Conservation (phyloP, 2,329 filamentous ascomycete species). For the Fusarium caatingaense region DNA sequence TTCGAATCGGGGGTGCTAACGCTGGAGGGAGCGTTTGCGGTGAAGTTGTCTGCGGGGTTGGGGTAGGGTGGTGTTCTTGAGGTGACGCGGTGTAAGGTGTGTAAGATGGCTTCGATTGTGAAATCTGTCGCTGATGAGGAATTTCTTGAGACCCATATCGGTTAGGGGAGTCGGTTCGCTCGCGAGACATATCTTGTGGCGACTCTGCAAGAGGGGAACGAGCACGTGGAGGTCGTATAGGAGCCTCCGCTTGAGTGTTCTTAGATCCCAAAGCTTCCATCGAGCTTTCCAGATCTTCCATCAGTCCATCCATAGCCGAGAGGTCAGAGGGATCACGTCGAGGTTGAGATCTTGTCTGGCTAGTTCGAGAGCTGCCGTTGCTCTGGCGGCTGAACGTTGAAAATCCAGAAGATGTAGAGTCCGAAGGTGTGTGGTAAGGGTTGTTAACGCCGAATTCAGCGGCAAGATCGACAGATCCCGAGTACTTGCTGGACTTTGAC, state of each 20-base stretch:
- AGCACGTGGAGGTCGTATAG: slow-evolving; percentile 42
- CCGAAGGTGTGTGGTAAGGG: slow-evolving; percentile 72
- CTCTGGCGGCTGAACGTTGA: slow-evolving; percentile 70
- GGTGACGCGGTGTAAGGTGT: slow-evolving; percentile 36
- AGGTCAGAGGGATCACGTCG: slow-evolving; percentile 56
- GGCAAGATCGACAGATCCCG: slow-evolving; percentile 64
- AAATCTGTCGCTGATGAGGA: slow-evolving; percentile 23
- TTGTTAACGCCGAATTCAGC: slow-evolving; percentile 71
- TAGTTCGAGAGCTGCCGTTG: slow-evolving; percentile 70
- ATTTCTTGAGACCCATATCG: slow-evolving; percentile 37
- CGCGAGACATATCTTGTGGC: slow-evolving; percentile 44
- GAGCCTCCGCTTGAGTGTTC: slow-evolving; percentile 51
- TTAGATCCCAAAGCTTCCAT: slow-evolving; percentile 53
- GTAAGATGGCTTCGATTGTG: slow-evolving; percentile 30
- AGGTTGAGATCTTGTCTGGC: slow-evolving; percentile 49
- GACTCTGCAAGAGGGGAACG: slow-evolving; percentile 46
- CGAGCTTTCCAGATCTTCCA: slow-evolving; percentile 66
- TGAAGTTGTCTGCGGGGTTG: slow-evolving; percentile 19
- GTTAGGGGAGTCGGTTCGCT: slow-evolving; percentile 39
- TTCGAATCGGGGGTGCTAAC: slow-evolving; percentile 43
- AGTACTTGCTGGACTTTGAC: slow-evolving; percentile 53
- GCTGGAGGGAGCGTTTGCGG: slow-evolving; percentile 19
- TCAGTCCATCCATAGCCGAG: slow-evolving; percentile 63
- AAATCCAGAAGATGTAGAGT: slow-evolving; percentile 73
- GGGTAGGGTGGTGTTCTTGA: slow-evolving; percentile 30